Base-by-base conservation (phyloP, 352 stramenopile genomes). In the Phytophthora tubulina region DNA sequence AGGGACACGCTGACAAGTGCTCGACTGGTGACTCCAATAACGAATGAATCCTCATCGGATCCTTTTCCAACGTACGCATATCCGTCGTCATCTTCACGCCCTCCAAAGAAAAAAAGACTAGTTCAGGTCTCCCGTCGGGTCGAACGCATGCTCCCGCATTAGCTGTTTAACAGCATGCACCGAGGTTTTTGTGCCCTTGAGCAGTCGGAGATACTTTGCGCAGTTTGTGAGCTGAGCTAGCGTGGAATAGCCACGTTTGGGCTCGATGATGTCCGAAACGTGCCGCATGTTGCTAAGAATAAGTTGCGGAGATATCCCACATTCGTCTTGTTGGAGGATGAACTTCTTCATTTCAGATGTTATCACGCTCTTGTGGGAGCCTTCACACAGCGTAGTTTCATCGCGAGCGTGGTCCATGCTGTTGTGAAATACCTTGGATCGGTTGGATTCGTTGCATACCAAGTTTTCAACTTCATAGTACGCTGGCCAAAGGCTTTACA, bases 281-380 rank as follows among this genome's bases (percentile, higher is more conserved):
- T 41, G 42, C 32, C 5, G 7, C 32, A 63, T 35, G 32, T 55
- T 46, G 44, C 56, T 63, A 21, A 46, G 31, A 36, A 63, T 55
- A n/a, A 54, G 56, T 15, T 38, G 30, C 13, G 49, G 60, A 3
- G 49, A 27, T 5, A 68, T 55, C 21, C 38, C 31, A 21, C 60
- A 55, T 6, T 67, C 48, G 15, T 58, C 59, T 52, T 58, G 46
- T 14, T 58, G 59, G 3, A 51, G 46, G 27, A 67, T 58, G 31
- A 58, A 67, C 48, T 58, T 58, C n/a, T 58, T 58, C 59, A 67
- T 67, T 14, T 67, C 59, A 4, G 17, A 4, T 31, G 54, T 42
- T 8, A 50, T 50, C 30, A 62, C 54, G 8, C 9, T 7, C 4
- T 13, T 27, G 14, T 41, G 38, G 13, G 54, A 39, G 15, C 39